Base-by-base conservation (phyloP, 1,284 basidiomycete genomes). In the Sanghuangporus baumii region DNA sequence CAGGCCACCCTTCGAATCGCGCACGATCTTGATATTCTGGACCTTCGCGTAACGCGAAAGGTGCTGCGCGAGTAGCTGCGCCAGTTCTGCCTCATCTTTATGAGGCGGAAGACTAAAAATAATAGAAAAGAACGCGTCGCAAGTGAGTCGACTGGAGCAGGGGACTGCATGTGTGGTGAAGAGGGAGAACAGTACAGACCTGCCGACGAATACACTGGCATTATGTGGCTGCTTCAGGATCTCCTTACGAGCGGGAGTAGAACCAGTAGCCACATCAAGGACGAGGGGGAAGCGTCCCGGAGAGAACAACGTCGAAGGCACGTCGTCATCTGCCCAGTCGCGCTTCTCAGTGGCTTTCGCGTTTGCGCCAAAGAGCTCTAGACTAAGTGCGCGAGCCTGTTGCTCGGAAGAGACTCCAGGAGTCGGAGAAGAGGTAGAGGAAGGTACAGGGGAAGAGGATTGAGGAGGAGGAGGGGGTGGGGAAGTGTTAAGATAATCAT, bases 121-220 rank as follows among this genome's bases (percentile, higher is more conserved):
- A 26, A 37, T 2, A 37, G 14, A 8, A 36, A 8, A 54, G 16
- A 16, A 37, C 36, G 36, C 52, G 16, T 18, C 52, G 11, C 14
- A 18, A 54, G 14, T 11, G 52, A 54, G 52, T 54, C 52, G 38
- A 20, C n/a, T 20, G 38, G 18, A 57, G 18, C 6, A 34, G 37
- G 43, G 38, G 9, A 18, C 2, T 6, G 55, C 37, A 37, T 51
- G 59, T 36, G 18, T 41, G 31, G 40, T 52, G 31, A 47, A 18
- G 65, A 67, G 57, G 67, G 63, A 54, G 47, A 23, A 54, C 57
- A 38, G 55, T 57, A 61, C 52, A 18, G 41, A 88, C 89, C 89
- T 91, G 72, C 90, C 90, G 62, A 92, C 85, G 72, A 92, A 92
- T 66, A 92, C 80, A 69, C 88, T 91, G 40, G 88, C 84, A 66